A percentile compares a stretch with the other conserved stretches of the same genome.
phyloP scores from a whole-genome alignment of 352 stramenopile species.

The Phytophthora vignae region DNA sequence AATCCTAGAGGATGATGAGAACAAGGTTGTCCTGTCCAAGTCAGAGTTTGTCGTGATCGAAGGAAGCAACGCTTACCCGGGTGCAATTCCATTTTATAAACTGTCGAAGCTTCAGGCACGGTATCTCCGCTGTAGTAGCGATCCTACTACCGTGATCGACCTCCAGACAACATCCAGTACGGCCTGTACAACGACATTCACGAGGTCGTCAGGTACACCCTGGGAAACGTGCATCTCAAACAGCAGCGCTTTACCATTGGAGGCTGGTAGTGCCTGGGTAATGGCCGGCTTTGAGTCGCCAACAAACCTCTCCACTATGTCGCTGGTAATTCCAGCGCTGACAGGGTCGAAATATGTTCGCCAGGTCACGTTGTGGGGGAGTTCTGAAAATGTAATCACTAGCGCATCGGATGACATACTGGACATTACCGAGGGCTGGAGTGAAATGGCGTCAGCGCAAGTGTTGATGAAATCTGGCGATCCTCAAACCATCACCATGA shows the following conservation, averaged over 20 bases:
- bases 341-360: constrained; percentile 54
- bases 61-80: constrained; percentile 59
- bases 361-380: constrained; percentile 60
- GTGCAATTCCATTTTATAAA: constrained; percentile 43
- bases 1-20: constrained; percentile 74
- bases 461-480: constrained; percentile 60
- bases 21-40: constrained; percentile 61
- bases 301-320: constrained; percentile 50
- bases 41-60: constrained; percentile 52
- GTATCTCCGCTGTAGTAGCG: constrained; percentile 47
- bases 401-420: constrained; percentile 22
- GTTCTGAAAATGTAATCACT: constrained; percentile 26
- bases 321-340: constrained; percentile 53
- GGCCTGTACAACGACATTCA: constrained; percentile 30
- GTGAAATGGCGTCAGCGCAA: constrained; percentile 38
- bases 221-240: constrained; percentile 61
- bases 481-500: constrained; percentile 40
- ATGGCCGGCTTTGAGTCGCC: constrained; percentile 53
- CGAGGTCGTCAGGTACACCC: neutral
- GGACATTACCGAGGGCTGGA: constrained; percentile 50
- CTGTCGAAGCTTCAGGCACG: constrained; percentile 28
- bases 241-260: constrained; percentile 32
- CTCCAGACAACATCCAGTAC: constrained; percentile 1
- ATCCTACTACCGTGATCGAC: constrained; percentile 25
- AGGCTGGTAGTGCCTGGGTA: constrained; percentile 60